phyloP scores from a whole-genome alignment of 805 yeast genomes.

The Ogataea angusta region DNA sequence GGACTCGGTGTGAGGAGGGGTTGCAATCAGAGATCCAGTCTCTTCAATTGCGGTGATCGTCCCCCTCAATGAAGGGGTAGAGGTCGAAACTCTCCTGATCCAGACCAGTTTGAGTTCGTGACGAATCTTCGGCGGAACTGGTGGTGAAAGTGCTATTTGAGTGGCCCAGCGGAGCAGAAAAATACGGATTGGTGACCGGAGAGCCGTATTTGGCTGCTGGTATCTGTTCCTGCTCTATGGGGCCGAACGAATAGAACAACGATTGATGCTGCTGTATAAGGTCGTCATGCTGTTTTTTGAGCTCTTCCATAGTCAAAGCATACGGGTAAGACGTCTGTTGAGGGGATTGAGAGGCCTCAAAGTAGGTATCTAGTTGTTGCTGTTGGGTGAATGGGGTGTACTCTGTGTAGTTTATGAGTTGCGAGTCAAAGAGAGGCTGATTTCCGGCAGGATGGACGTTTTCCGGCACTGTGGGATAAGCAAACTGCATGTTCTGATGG shows the following conservation, averaged over 20 bases:
- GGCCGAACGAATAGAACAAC: constrained; percentile 15
- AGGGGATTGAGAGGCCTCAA: constrained; percentile 1
- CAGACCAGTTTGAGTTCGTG: neutral
- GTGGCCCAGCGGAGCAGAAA: neutral
- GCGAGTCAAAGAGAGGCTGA: constrained; percentile 17
- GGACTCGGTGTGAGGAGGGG: constrained; percentile 9
- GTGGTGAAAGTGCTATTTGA: neutral
- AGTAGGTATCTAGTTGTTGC: constrained; percentile 14
- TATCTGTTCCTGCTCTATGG: neutral
- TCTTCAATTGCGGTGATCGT: neutral
- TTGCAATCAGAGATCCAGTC: constrained; percentile 8
- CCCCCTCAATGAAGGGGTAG: constrained; percentile 19
- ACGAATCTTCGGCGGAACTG: neutral
- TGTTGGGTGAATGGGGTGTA: constrained; percentile 7
- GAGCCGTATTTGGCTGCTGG: neutral
- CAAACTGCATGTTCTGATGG: neutral
- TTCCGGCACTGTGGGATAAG: constrained; percentile 5
- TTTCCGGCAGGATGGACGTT: constrained; percentile 2
- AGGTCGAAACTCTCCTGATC: constrained; percentile 19
- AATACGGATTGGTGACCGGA: neutral
- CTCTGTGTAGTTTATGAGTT: constrained; percentile 8
- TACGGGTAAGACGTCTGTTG: neutral
- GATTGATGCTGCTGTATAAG: constrained; percentile 18
- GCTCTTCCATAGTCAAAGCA: constrained; percentile 17
- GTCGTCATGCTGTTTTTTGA: constrained; percentile 22